Conservation (phyloP, 495 filamentous ascomycete genomes). For the Cercophora newfieldiana region DNA sequence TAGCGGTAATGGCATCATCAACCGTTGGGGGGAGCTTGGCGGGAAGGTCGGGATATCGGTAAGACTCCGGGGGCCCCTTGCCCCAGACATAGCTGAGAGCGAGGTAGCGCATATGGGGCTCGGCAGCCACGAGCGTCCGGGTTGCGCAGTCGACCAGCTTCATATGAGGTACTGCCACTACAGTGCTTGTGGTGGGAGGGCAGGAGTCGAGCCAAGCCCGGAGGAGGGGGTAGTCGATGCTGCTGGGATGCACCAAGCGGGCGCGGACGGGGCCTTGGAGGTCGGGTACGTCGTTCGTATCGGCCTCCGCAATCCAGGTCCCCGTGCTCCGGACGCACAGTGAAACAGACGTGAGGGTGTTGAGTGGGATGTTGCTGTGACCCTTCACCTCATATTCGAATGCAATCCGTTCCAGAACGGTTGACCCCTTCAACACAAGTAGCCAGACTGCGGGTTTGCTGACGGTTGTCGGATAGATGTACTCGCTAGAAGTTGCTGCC, state of each 20-base stretch:
- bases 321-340: neutral
- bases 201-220: neutral
- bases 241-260: neutral
- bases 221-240: neutral
- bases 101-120: slow-evolving; percentile 9
- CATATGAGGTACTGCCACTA: neutral
- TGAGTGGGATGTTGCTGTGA: no score
- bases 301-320: neutral
- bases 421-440: neutral
- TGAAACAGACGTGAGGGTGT: no score
- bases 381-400: no score
- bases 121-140: neutral
- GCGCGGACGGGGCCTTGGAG: neutral
- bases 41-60: neutral
- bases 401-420: neutral
- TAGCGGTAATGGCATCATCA: slow-evolving; percentile 25
- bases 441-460: neutral
- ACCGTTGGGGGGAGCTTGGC: neutral
- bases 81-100: slow-evolving; percentile 34
- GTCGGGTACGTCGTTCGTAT: neutral
- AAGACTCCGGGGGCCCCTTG: neutral
- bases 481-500: neutral
- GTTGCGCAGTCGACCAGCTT: neutral
- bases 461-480: neutral
- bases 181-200: no score